Conservation (phyloP, 441 rosid genomes). For the Theobroma grandiflorum region DNA sequence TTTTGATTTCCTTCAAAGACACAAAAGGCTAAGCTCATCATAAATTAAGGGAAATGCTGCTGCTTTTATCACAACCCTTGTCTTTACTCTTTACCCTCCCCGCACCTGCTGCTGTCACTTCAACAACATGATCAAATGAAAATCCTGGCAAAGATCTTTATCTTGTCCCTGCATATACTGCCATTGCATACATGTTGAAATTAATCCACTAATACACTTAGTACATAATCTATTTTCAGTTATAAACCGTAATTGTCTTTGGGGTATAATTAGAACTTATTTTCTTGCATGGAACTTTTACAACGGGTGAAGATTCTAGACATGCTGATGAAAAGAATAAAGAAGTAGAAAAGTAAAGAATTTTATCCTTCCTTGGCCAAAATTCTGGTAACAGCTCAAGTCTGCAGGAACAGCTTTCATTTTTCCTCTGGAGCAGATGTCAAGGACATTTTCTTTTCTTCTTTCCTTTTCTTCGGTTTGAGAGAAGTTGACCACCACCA, state of each 20-base stretch:
- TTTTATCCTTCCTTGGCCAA: neutral
- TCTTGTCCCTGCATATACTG: neutral
- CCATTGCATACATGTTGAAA: neutral
- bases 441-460: neutral
- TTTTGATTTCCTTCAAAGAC: slow-evolving; percentile 35
- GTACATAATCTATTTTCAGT: neutral
- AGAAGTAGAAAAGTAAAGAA: neutral
- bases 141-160: neutral
- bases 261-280: neutral
- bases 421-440: neutral
- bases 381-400: neutral
- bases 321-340: neutral
- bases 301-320: neutral
- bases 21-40: slow-evolving; percentile 36
- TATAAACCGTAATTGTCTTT: neutral
- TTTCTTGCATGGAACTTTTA: neutral
- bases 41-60: slow-evolving; percentile 27
- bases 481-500: neutral
- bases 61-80: slow-evolving; percentile 36
- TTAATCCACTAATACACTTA: neutral
- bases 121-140: neutral
- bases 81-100: slow-evolving; percentile 30
- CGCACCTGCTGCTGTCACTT: slow-evolving; percentile 36
- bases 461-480: neutral
- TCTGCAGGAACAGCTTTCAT: neutral